Base-by-base conservation (phyloP, 208 protist genomes). In the Phytomonas serpens region DNA sequence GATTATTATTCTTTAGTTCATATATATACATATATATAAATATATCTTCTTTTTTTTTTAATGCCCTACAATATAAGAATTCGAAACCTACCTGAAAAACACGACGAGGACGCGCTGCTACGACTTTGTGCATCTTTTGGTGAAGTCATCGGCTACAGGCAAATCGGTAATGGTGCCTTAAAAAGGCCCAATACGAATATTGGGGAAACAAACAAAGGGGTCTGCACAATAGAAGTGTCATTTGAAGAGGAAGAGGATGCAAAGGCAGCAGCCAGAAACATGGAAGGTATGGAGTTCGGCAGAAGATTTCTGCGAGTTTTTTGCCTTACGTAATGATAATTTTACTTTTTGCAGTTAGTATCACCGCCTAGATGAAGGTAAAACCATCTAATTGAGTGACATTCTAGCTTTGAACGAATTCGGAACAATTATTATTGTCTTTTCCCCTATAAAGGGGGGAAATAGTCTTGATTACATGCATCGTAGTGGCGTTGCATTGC, bases 221-320 rank as follows among this genome's bases (percentile, higher is more conserved):
- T 7, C 11, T n/a, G 31, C 40, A 57, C 62, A 19, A 68, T 32
- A 38, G 79, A 89, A 38, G 82, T 93, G 14, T 57, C 71, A 14
- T 93, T 77, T 68, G 85, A 85, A 52, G 88, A 93, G 47, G 36
- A 72, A 4, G 80, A 82, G 2, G 88, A 93, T 61, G 88, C 88
- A 6, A 27, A 75, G 19, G 77, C 77, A 27, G 88, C 88, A 0
- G 83, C 78, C 23, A 77, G 71, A 10, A 93, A 93, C 71, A 83
- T 93, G 77, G 82, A 90, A 61, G 88, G 88, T 4, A 91, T 93
- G 88, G 82, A 81, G 61, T 91, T 93, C 61, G 61, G 69, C 5
- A 82, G 78, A n/a, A 67, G 42, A 23, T 84, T 86, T 61, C 72
- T 93, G 67, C 83, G 81, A 27, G 84, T 83, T 11, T 74, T 79